Percentiles rank a stretch among this genome's conserved stretches.
These are phyloP conservation scores for Botryotinia calthae DNA, from an alignment of 2,329 filamentous ascomycete genomes.

Conservation along the genomic window DNA sequence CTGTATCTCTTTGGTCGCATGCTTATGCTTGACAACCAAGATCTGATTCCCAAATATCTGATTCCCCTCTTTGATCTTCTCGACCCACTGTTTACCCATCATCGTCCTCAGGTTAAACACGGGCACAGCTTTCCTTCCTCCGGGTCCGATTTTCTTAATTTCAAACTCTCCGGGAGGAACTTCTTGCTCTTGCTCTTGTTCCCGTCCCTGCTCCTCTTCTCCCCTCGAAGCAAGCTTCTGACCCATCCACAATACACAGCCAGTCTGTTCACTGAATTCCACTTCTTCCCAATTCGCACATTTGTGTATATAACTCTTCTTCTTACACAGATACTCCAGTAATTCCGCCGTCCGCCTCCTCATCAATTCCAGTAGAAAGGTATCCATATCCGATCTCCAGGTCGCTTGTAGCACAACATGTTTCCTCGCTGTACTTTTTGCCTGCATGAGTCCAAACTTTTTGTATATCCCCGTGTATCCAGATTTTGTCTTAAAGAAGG, in stretches of 20 bases:
- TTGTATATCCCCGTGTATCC: not conserved
- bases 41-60: slow-evolving; percentile 36
- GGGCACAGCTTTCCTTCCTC: slow-evolving; percentile 40
- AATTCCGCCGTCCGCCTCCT: slow-evolving; percentile 48
- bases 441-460: not conserved
- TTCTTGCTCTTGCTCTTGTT: slow-evolving; percentile 23
- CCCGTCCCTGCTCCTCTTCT: not conserved
- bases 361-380: slow-evolving; percentile 51
- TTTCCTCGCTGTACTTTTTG: not conserved
- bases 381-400: slow-evolving; percentile 57
- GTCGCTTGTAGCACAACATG: slow-evolving; percentile 21
- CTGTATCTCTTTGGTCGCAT: slow-evolving; percentile 47
- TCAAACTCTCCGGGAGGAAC: slow-evolving; percentile 43
- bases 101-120: slow-evolving; percentile 54
- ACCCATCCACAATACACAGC: slow-evolving; percentile 34
- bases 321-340: slow-evolving; percentile 43
- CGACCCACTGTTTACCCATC: slow-evolving; percentile 49
- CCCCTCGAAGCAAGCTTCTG: not conserved
- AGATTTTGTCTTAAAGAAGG: not conserved
- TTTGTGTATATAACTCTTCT: slow-evolving; percentile 45
- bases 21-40: slow-evolving; percentile 44
- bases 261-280: slow-evolving; percentile 38
- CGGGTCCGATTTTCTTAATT: slow-evolving; percentile 43
- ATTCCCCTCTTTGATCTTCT: slow-evolving; percentile 40
- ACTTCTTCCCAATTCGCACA: slow-evolving; percentile 46